Evolutionary conservation across 441 rosid genomes (phyloP), one percentile per base, ranked within the genome.

Genomic region (Erodium trifolium): DNA sequence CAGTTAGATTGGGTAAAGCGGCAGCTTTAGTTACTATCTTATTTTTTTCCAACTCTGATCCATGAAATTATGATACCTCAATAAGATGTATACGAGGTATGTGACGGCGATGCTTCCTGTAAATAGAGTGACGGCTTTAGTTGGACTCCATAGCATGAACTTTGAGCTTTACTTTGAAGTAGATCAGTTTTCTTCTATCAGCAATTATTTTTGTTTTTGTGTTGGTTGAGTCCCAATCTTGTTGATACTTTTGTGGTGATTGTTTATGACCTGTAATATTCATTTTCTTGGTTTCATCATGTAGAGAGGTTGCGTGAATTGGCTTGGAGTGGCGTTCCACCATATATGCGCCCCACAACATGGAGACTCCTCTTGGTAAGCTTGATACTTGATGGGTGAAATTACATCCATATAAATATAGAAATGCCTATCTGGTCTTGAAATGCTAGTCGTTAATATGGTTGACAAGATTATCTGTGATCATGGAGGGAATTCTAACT

Each of bases 351-450:
- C 12, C 97, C 99, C 43, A 82, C 78, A 14, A 82, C 89, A 65
- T 94, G 99, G 99, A 85, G 94, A 78, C 97, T 94, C 83, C 94
- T 94, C 76, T 83, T 92, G 97, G 99, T 92, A 85, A 74, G 93
- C 75, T 78, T 76, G 51, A 59, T 65, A 23, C 55, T 66, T 37
- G 34, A 63, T 31, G 49, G 0, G 49, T 43, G 49, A 43, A 43
- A 43, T 43, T 43, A 11, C 49, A 43, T 39, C 49, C 49, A 10
- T 43, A 10, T 43, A 9, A 3, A 43, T 9, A 4, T 43, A 10
- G 2, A 10, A 43, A 43, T 8, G 49, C 13, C 49, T 43, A 43
- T 43, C 5, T 43, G 49, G 49, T 43, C 49, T 9, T 43, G 13
- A 11, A 43, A 43, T 43, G 49, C 49, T 11, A 43, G 13, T 0